A percentile compares a stretch with the other conserved stretches of the same genome.
Conservation (phyloP, 257 asterid genomes). For the Rhazya stricta region DNA sequence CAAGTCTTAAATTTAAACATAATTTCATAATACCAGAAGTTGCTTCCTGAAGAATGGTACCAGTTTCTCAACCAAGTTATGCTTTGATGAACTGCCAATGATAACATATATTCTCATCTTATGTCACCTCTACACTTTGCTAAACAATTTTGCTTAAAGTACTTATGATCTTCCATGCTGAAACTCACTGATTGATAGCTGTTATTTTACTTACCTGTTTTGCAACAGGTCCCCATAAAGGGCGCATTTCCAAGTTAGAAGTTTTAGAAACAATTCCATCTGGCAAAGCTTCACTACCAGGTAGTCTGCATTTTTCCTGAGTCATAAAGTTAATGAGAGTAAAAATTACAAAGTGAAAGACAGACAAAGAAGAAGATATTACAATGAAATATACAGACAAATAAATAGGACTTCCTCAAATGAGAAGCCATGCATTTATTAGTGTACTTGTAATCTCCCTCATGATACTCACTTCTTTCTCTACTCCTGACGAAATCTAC, state of each 20-base stretch:
- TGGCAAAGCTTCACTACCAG: constrained; percentile 71
- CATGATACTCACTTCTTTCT: constrained; percentile 11
- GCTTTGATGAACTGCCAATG: not conserved
- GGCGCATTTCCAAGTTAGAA: constrained; percentile 63
- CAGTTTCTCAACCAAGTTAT: not conserved
- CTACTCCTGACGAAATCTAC: constrained; percentile 26
- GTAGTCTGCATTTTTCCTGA: constrained; percentile 62
- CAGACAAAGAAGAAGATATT: not conserved
- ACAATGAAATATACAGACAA: not conserved
- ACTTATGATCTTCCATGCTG: not conserved
- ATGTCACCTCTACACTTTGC: not conserved
- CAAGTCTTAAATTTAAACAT: not conserved
- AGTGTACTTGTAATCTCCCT: constrained; percentile 15
- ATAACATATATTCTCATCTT: not conserved
- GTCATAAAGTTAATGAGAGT: constrained; percentile 1
- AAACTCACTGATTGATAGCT: not conserved
- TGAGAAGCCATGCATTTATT: constrained; percentile 58
- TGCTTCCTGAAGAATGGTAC: not conserved
- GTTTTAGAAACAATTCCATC: constrained; percentile 60
- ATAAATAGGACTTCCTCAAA: not conserved
- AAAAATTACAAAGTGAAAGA: constrained; percentile 2
- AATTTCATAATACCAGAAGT: not conserved
- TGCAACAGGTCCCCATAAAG: constrained; percentile 52
- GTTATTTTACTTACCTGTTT: constrained; percentile 29
- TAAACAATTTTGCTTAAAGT: too few species aligned